phyloP scores from a whole-genome alignment of 2,329 filamentous ascomycete genomes.

The Fusarium goolgardi region DNA sequence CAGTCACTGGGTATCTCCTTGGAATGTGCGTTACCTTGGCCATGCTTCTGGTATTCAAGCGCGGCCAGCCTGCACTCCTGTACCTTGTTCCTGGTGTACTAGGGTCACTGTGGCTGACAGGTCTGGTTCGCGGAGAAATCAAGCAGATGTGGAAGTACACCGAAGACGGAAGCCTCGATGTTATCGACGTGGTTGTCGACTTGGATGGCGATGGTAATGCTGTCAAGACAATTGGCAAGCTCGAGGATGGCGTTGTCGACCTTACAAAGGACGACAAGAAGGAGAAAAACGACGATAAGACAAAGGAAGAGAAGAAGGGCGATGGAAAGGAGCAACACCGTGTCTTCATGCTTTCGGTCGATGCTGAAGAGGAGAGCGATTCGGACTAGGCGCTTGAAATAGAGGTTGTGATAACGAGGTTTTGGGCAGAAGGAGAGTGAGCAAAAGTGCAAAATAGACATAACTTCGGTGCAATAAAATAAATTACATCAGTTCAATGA shows the following conservation, averaged over 20 bases:
- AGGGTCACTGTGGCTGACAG: constrained; percentile 79
- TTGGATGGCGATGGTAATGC: constrained; percentile 62
- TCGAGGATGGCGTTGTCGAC: constrained; percentile 54
- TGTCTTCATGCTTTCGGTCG: constrained; percentile 52
- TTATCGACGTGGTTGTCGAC: constrained; percentile 65
- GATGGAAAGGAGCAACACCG: constrained; percentile 43
- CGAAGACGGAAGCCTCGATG: constrained; percentile 73
- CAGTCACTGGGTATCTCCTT: constrained; percentile 78
- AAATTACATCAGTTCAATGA: not conserved
- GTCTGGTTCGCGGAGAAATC: constrained; percentile 76
- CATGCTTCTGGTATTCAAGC: constrained; percentile 81
- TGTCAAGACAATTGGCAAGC: constrained; percentile 54
- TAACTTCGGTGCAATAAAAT: not conserved
- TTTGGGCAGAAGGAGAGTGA: not conserved
- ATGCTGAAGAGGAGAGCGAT: constrained; percentile 40
- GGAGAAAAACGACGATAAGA: constrained; percentile 34
- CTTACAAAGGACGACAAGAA: constrained; percentile 50
- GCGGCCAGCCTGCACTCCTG: constrained; percentile 88
- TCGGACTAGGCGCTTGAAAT: constrained; percentile 19
- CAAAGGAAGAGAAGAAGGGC: constrained; percentile 26
- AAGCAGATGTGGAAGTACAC: constrained; percentile 83
- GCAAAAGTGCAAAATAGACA: not conserved
- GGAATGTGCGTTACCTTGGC: constrained; percentile 82
- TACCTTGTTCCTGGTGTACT: constrained; percentile 93
- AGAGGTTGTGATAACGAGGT: not conserved